Conservation (phyloP, 2,329 filamentous ascomycete species). For the Diaporthe helianthi region DNA sequence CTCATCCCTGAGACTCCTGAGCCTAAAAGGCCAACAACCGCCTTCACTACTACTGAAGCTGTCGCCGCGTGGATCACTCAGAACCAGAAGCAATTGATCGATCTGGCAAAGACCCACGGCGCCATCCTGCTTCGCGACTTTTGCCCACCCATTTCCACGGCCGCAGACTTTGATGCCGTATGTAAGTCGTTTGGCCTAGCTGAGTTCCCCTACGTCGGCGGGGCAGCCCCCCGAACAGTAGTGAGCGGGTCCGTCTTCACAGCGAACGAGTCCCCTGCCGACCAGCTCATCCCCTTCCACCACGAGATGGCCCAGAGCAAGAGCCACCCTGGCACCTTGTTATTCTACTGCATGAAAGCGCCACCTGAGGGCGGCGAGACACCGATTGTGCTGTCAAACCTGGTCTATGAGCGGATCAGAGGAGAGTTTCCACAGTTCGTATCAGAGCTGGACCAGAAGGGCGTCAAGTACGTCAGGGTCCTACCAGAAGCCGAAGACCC, state of each 20-base stretch:
- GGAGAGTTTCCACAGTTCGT: conserved; percentile 27
- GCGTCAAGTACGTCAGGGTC: conserved; percentile 30
- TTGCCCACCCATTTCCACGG: conserved; percentile 24
- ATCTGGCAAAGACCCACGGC: conserved; percentile 27
- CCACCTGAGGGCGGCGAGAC: conserved; percentile 28
- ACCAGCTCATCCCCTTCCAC: conserved; percentile 35
- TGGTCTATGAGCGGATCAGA: conserved; percentile 30
- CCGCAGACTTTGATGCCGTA: conserved; percentile 30
- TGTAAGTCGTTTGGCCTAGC: conserved; percentile 28
- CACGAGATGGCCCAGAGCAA: conserved; percentile 35
- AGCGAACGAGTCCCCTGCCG: conserved; percentile 32
- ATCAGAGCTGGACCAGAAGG: conserved; percentile 30
- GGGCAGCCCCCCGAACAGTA: conserved; percentile 28
- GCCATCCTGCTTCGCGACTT: conserved; percentile 32
- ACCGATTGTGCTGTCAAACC: conserved; percentile 31
- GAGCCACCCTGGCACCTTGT: conserved; percentile 27
- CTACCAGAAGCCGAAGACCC: conserved; percentile 28
- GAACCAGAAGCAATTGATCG: conserved; percentile 18
- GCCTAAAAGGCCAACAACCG: conserved; percentile 28
- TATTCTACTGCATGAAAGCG: conserved; percentile 33
- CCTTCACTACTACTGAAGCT: conserved; percentile 8
- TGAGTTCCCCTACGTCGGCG: conserved; percentile 32
- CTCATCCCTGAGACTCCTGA: conserved; percentile 34
- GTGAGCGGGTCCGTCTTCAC: conserved; percentile 33
- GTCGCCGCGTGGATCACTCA: conserved; percentile 27